phyloP scores from a whole-genome alignment of 768 basidiomycete genomes.

The Mycena metata region DNA sequence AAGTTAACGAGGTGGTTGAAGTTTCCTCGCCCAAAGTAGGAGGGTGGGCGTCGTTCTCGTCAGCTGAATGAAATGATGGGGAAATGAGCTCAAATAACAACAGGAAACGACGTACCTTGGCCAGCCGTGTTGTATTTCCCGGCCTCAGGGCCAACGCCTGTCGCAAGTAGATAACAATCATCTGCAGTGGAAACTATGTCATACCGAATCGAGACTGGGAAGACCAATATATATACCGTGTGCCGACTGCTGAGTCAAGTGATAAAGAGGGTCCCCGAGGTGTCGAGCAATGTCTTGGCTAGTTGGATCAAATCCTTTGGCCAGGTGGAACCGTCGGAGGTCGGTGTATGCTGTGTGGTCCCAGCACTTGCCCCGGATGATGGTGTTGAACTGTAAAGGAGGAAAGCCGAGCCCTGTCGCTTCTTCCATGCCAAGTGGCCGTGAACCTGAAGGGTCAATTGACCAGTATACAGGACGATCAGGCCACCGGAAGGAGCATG shows the following conservation, averaged over 20 bases:
- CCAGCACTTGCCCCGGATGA: slow-evolving; percentile 1
- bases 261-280: background rate
- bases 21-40: too few species aligned
- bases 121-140: too few species aligned
- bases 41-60: too few species aligned
- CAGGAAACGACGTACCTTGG: too few species aligned
- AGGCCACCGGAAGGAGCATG: slow-evolving; percentile 2
- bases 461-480: background rate
- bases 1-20: background rate
- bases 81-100: too few species aligned
- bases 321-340: background rate
- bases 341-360: background rate
- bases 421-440: background rate
- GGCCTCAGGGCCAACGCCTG: too few species aligned
- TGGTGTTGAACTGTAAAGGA: background rate
- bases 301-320: background rate
- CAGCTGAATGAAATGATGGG: too few species aligned
- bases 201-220: too few species aligned
- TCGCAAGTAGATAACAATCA: too few species aligned
- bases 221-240: too few species aligned
- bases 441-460: background rate
- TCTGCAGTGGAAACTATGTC: too few species aligned
- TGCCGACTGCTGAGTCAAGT: too few species aligned
- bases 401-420: background rate
- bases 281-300: background rate